phyloP scores from a whole-genome alignment of 179 eudicot genomes.

The Nepenthes alata region DNA sequence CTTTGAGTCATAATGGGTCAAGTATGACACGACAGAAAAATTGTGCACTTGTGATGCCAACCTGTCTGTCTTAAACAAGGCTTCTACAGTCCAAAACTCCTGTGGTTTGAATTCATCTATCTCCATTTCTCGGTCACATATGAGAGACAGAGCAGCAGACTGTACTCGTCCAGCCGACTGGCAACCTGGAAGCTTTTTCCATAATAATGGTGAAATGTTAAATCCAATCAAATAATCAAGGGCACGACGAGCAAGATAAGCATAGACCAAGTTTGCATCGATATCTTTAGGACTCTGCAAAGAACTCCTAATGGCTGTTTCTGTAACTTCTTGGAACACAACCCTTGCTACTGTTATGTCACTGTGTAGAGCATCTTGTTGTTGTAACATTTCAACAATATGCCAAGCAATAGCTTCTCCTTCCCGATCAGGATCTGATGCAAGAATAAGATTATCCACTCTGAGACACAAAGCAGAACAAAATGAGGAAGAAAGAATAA shows the following conservation, averaged over 20 bases:
- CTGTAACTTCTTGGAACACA: conserved; percentile 82
- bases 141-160: conserved; percentile 78
- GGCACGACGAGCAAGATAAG: conserved; percentile 98
- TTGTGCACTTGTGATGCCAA: conserved; percentile 8
- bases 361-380: conserved; percentile 62
- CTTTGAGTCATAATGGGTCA: conserved; percentile 53
- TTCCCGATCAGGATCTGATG: conserved; percentile 99
- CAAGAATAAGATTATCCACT: conserved; percentile 87
- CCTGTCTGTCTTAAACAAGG: conserved; percentile 31
- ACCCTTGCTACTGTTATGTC: conserved; percentile 68
- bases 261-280: conserved; percentile 78
- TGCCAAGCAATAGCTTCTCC: conserved; percentile 99
- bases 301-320: conserved; percentile 72
- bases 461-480: conserved; percentile 39
- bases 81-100: conserved; percentile 83
- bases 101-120: conserved; percentile 67
- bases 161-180: conserved; percentile 97
- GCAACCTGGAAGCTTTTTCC: conserved; percentile 95
- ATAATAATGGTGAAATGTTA: conserved; percentile 82
- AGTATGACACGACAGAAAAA: conserved; percentile 31
- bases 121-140: conserved; percentile 84
- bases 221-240: conserved; percentile 96
- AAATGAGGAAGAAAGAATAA: conserved; percentile 17
- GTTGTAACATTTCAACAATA: conserved; percentile 79
- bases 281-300: conserved; percentile 67